phyloP scores from a whole-genome alignment of 371 early-diverging fungal genomes.

The Mortierella sp. region DNA sequence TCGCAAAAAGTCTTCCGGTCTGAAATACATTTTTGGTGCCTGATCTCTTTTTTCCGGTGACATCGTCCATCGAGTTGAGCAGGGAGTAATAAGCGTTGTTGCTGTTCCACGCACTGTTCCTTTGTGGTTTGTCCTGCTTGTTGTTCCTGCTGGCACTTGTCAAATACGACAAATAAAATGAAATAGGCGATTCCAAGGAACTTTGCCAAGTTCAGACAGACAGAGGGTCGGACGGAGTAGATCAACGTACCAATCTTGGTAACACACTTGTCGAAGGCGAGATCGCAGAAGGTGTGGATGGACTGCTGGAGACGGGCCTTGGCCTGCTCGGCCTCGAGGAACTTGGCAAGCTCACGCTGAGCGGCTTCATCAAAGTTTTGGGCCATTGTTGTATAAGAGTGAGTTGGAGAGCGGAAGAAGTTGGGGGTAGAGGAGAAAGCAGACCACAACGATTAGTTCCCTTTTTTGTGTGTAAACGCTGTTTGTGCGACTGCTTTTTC shows the following conservation, averaged over 20 bases:
- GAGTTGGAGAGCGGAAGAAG: not conserved
- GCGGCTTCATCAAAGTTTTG: conserved; percentile 68
- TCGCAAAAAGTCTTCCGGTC: not conserved
- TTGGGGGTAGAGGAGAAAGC: conserved; percentile 1
- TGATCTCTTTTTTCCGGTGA: conserved; percentile 4
- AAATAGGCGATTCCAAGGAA: not conserved
- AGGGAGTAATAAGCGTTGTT: not conserved
- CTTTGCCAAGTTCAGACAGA: not conserved
- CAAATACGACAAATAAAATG: too few relatives aligned
- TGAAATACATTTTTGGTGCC: not conserved
- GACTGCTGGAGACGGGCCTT: conserved; percentile 81
- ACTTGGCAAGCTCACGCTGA: conserved; percentile 76
- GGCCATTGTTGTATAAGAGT: conserved; percentile 34
- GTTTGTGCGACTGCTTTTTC: conserved; percentile 6
- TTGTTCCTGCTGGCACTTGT: not conserved
- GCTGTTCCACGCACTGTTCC: not conserved
- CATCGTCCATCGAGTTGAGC: not conserved
- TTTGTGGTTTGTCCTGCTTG: not conserved
- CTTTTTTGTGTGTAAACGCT: not conserved
- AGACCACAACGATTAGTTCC: conserved; percentile 2
- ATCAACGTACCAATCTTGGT: conserved; percentile 65
- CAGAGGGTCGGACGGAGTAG: not conserved
- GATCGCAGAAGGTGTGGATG: conserved; percentile 79
- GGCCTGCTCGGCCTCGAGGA: conserved; percentile 80
- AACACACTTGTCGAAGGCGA: conserved; percentile 88